These are phyloP conservation scores for Carex parvula DNA, from an alignment of 176 grass and related monocot genomes.

Conservation along the genomic window DNA sequence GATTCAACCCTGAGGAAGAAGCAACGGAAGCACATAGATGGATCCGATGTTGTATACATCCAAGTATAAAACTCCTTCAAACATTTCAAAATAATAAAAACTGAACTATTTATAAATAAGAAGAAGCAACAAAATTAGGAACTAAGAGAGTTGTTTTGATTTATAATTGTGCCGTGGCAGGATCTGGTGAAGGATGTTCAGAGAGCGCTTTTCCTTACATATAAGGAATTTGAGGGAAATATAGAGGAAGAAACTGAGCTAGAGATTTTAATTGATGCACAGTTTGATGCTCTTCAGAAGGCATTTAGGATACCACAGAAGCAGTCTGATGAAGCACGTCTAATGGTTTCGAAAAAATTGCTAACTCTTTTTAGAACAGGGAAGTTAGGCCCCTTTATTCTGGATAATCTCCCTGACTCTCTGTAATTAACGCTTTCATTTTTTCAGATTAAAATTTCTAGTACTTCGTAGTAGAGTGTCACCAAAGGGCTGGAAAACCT, in stretches of 20 bases:
- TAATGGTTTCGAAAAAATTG: constrained; percentile 65
- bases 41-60: constrained; percentile 65
- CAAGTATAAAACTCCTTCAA: constrained; percentile 23
- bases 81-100: neutral
- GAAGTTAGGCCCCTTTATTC: constrained; percentile 74
- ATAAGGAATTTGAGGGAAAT: constrained; percentile 61
- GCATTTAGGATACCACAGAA: constrained; percentile 70
- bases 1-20: constrained; percentile 39
- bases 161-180: constrained; percentile 26
- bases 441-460: neutral
- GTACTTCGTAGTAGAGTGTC: neutral
- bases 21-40: constrained; percentile 26
- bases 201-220: constrained; percentile 47
- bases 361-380: constrained; percentile 78
- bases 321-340: constrained; percentile 49
- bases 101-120: neutral
- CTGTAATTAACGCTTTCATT: neutral
- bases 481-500: neutral
- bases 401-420: constrained; percentile 59
- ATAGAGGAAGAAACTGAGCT: constrained; percentile 62
- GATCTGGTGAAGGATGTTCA: constrained; percentile 76
- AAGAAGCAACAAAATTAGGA: neutral
- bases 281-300: constrained; percentile 63
- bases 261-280: constrained; percentile 63
- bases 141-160: neutral